Percentiles rank a stretch among this genome's conserved stretches.
Conservation (phyloP, 2,329 filamentous ascomycete genomes). For the Bimuria novae-zelandiae region DNA sequence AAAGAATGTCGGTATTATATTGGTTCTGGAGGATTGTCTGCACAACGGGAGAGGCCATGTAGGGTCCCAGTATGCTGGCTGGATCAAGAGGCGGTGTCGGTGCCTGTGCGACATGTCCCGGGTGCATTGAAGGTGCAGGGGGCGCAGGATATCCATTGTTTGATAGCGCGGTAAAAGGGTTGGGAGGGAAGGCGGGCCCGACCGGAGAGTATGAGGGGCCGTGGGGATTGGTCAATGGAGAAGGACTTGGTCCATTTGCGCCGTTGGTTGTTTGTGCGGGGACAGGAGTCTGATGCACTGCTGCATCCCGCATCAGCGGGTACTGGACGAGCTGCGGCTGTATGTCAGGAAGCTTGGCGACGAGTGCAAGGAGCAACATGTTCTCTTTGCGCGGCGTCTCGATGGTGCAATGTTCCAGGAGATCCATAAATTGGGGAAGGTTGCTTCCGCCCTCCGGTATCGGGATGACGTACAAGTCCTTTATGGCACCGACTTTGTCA, state of each 20-base stretch:
- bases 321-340: slow-evolving; percentile 36
- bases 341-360: slow-evolving; percentile 60
- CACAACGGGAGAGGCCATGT: slow-evolving; percentile 50
- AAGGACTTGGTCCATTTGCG: slow-evolving; percentile 31
- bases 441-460: slow-evolving; percentile 70
- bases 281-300: slow-evolving; percentile 22
- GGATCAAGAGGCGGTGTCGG: slow-evolving; percentile 18
- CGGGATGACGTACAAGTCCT: slow-evolving; percentile 90
- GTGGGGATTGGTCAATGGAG: slow-evolving; percentile 37
- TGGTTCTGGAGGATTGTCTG: slow-evolving; percentile 41
- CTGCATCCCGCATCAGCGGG: slow-evolving; percentile 20
- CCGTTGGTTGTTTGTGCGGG: slow-evolving; percentile 23
- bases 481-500: slow-evolving; percentile 65
- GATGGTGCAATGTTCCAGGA: slow-evolving; percentile 82
- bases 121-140: no score
- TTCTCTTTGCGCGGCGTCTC: slow-evolving; percentile 73
- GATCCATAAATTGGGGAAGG: slow-evolving; percentile 84
- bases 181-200: slow-evolving; percentile 27
- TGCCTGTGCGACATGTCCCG: slow-evolving; percentile 17
- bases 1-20: slow-evolving; percentile 64
- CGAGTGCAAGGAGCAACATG: slow-evolving; percentile 81
- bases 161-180: slow-evolving; percentile 16
- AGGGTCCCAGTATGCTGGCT: slow-evolving; percentile 48
- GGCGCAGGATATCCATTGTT: slow-evolving; percentile 9
- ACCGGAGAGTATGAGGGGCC: slow-evolving; percentile 43